Conservation (phyloP, 2,329 filamentous ascomycete genomes). For the Microdochium bolleyi region DNA sequence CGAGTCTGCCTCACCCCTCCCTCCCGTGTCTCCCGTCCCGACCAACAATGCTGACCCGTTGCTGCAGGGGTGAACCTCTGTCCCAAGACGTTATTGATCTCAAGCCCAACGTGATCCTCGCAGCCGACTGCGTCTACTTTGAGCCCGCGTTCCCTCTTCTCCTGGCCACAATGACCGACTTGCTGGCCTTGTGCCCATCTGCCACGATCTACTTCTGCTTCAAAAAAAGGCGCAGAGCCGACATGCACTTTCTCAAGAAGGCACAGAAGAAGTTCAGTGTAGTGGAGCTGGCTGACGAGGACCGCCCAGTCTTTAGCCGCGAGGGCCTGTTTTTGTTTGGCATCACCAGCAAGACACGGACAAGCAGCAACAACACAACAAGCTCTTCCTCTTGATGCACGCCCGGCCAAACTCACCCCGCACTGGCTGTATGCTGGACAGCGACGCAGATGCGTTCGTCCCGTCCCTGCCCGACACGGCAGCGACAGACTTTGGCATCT, state of each 20-base stretch:
- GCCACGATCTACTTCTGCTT: constrained; percentile 76
- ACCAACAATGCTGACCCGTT: background rate
- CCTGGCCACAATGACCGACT: constrained; percentile 65
- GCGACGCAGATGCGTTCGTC: too few relatives aligned
- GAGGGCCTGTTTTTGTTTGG: constrained; percentile 54
- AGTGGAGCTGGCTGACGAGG: constrained; percentile 54
- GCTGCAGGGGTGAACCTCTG: constrained; percentile 50
- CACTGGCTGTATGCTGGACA: too few relatives aligned
- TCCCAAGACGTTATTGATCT: constrained; percentile 41
- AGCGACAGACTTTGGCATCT: too few relatives aligned
- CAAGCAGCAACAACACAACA: background rate
- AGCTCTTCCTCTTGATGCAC: background rate
- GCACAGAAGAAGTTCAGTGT: constrained; percentile 60
- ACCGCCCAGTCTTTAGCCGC: constrained; percentile 46
- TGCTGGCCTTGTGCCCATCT: constrained; percentile 64
- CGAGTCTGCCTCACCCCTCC: constrained; percentile 9
- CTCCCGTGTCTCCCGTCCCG: constrained; percentile 13
- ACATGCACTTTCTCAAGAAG: constrained; percentile 66
- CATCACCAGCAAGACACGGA: constrained; percentile 31
- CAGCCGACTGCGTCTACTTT: constrained; percentile 95
- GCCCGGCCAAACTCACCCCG: too few relatives aligned
- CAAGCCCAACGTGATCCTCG: constrained; percentile 76
- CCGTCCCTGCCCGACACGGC: too few relatives aligned
- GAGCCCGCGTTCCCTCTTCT: constrained; percentile 90
- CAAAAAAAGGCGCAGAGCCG: constrained; percentile 81